Percentiles rank a stretch among this genome's conserved stretches.
phyloP scores from a whole-genome alignment of 2,329 filamentous ascomycete genomes.

The Claviceps citrina region DNA sequence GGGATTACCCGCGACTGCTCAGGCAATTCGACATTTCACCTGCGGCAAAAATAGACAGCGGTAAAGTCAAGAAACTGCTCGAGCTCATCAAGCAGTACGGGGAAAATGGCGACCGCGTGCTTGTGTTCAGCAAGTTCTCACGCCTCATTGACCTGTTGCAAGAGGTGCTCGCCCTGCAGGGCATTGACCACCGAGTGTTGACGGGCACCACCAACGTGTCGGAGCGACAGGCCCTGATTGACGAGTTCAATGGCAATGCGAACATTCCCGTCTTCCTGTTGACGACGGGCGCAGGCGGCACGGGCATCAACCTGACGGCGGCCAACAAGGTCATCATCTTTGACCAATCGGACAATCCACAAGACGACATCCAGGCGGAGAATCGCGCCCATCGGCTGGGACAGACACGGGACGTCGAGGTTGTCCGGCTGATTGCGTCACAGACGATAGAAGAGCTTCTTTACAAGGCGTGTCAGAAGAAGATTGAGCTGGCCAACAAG shows the following conservation, averaged over 20 bases:
- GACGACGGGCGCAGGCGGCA: conserved; percentile 87
- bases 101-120: conserved; percentile 65
- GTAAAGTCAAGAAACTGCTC: conserved; percentile 72
- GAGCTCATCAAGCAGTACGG: conserved; percentile 60
- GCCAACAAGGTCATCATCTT: conserved; percentile 98
- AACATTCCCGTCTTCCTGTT: conserved; percentile 82
- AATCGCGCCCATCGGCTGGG: conserved; percentile 92
- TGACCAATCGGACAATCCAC: conserved; percentile 92
- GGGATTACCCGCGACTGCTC: conserved; percentile 38
- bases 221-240: conserved; percentile 73
- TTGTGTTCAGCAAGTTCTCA: conserved; percentile 90
- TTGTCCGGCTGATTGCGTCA: conserved; percentile 67
- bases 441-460: conserved; percentile 88
- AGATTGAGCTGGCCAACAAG: conserved; percentile 67
- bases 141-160: conserved; percentile 82
- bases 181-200: conserved; percentile 67
- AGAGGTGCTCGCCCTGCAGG: conserved; percentile 58
- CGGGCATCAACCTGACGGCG: conserved; percentile 86
- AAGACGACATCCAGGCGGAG: conserved; percentile 96
- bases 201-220: conserved; percentile 72
- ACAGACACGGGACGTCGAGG: conserved; percentile 78
- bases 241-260: conserved; percentile 63
- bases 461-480: conserved; percentile 77
- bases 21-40: conserved; percentile 37
- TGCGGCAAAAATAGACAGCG: conserved; percentile 45